Evolutionary conservation across 768 basidiomycete species (phyloP).

Genomic region (Dacryopinax spathularia): DNA sequence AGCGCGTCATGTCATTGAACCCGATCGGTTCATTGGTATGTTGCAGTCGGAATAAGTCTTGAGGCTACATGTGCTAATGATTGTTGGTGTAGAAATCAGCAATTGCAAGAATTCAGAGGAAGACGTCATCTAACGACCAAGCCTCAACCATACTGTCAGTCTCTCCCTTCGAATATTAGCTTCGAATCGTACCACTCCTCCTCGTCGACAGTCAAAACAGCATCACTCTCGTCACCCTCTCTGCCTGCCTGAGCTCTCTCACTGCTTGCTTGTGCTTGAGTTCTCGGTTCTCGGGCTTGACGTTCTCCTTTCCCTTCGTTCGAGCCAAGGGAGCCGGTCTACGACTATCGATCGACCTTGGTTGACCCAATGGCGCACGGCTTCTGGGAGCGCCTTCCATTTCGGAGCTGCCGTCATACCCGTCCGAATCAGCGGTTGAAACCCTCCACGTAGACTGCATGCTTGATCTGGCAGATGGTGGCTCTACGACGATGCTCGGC

Average conservation of each 20-base stretch:
- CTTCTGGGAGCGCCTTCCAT: not conserved
- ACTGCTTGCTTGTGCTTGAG: not conserved
- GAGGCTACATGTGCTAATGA: too few species aligned
- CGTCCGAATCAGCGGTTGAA: not conserved
- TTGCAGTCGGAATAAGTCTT: too few species aligned
- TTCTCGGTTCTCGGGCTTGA: not conserved
- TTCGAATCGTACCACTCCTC: too few species aligned
- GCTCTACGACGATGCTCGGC: not conserved
- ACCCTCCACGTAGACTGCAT: not conserved
- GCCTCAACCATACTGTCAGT: too few species aligned
- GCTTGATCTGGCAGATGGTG: not conserved
- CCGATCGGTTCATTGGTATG: too few species aligned
- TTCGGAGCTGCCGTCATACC: not conserved
- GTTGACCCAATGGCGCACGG: not conserved
- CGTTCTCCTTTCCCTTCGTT: not conserved
- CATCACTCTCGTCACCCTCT: not conserved
- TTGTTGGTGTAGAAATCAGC: too few species aligned
- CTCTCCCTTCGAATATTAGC: too few species aligned
- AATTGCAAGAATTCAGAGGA: too few species aligned
- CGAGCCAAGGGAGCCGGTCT: not conserved
- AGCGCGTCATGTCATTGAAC: too few species aligned
- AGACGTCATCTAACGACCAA: too few species aligned
- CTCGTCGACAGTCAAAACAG: too few species aligned
- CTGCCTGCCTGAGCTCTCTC: not conserved
- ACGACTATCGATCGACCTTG: not conserved